phyloP scores from a whole-genome alignment of 768 basidiomycete species.

The Hypholoma sublateritium region DNA sequence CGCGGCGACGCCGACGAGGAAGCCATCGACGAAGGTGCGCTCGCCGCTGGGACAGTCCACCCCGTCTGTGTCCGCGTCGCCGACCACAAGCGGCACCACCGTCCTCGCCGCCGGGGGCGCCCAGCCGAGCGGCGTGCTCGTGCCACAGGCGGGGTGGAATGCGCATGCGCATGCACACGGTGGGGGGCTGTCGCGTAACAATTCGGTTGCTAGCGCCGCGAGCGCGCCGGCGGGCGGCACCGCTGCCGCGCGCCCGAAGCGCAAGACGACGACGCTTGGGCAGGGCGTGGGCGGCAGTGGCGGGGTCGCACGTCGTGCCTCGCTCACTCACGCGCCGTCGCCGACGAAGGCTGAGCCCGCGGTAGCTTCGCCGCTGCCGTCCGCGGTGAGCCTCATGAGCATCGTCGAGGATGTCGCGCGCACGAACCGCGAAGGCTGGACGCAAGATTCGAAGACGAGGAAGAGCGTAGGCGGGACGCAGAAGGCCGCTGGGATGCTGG shows the following conservation, averaged over 20 bases:
- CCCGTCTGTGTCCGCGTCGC: not conserved
- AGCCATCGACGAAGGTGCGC: not conserved
- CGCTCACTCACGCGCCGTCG: not conserved
- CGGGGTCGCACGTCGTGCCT: not conserved
- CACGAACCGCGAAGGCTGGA: conserved; percentile 25
- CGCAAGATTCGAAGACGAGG: conserved; percentile 4
- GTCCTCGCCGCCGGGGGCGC: conserved; percentile 21
- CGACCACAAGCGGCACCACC: conserved; percentile 7
- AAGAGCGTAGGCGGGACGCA: conserved; percentile 17
- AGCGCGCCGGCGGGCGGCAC: conserved; percentile 23
- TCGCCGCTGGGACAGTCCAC: not conserved
- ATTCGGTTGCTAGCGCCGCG: conserved; percentile 30
- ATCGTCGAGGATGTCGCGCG: conserved; percentile 64
- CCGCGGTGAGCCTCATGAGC: conserved; percentile 53
- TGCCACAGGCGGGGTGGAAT: conserved; percentile 21
- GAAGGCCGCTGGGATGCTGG: conserved; percentile 27
- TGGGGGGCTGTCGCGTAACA: conserved; percentile 27
- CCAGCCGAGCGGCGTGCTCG: conserved; percentile 21
- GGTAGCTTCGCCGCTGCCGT: conserved; percentile 8
- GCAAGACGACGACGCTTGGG: conserved; percentile 16
- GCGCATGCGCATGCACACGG: conserved; percentile 11
- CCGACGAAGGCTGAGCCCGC: not conserved
- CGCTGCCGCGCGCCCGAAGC: not conserved
- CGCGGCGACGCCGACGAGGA: not conserved
- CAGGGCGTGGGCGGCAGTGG: conserved; percentile 16